phyloP scores from a whole-genome alignment of 2,329 filamentous ascomycete genomes.

The Byssothecium circinans region DNA sequence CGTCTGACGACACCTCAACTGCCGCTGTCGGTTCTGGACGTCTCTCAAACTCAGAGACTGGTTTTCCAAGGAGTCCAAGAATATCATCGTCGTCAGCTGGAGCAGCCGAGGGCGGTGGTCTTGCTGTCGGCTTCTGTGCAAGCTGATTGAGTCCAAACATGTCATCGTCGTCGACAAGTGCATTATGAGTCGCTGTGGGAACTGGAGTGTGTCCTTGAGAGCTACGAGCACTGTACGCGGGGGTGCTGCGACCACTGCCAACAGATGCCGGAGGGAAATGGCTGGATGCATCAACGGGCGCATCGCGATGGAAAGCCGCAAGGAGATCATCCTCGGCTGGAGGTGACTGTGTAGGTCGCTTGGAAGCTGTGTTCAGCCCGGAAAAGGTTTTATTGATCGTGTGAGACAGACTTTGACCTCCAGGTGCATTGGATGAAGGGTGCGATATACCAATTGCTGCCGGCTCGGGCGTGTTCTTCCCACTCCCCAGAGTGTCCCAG shows the following conservation, averaged over 20 bases:
- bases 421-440: slow-evolving; percentile 23
- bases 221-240: slow-evolving; percentile 30
- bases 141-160: slow-evolving; percentile 79
- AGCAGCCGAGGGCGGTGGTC: slow-evolving; percentile 22
- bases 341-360: slow-evolving; percentile 30
- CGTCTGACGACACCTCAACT: slow-evolving; percentile 7
- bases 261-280: slow-evolving; percentile 55
- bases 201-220: slow-evolving; percentile 34
- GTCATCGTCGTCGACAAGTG: slow-evolving; percentile 71
- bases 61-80: slow-evolving; percentile 61
- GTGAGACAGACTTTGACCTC: slow-evolving; percentile 32
- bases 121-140: slow-evolving; percentile 46
- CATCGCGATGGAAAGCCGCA: slow-evolving; percentile 62
- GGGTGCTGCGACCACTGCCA: slow-evolving; percentile 47
- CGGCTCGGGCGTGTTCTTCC: slow-evolving; percentile 52
- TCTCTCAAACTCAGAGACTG: slow-evolving; percentile 56
- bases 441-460: slow-evolving; percentile 28
- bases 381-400: slow-evolving; percentile 45
- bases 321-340: slow-evolving; percentile 61
- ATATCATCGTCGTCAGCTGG: slow-evolving; percentile 57
- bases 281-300: slow-evolving; percentile 61
- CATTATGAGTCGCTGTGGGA: slow-evolving; percentile 24
- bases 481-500: slow-evolving; percentile 71
- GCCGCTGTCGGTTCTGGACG: slow-evolving; percentile 20
- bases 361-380: slow-evolving; percentile 34